Conservation (phyloP, 2,329 filamentous ascomycete genomes). For the Verticillium dahliae region DNA sequence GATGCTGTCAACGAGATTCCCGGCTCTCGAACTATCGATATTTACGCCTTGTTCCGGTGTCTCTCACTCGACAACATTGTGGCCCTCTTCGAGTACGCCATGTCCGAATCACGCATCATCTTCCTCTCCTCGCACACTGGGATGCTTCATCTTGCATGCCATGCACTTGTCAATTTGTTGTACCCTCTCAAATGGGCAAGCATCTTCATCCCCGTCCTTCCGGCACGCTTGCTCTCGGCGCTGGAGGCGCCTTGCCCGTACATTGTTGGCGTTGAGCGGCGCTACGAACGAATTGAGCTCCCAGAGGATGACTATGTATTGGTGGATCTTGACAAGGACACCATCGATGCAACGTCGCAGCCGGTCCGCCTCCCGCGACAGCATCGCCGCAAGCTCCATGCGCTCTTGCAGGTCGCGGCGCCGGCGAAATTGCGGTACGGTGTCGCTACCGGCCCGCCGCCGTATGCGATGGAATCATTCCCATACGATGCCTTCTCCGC, state of each 20-base stretch:
- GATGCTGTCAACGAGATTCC: slow-evolving; percentile 91
- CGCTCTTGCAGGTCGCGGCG: slow-evolving; percentile 81
- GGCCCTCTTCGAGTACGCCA: slow-evolving; percentile 84
- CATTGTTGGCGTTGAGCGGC: slow-evolving; percentile 89
- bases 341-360: slow-evolving; percentile 74
- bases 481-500: slow-evolving; percentile 86
- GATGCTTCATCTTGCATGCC: slow-evolving; percentile 90
- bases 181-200: slow-evolving; percentile 92
- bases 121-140: slow-evolving; percentile 91
- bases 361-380: slow-evolving; percentile 80
- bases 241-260: slow-evolving; percentile 95
- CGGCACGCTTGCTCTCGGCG: slow-evolving; percentile 79
- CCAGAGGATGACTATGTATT: slow-evolving; percentile 95
- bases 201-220: slow-evolving; percentile 88
- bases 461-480: slow-evolving; percentile 88
- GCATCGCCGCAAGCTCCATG: slow-evolving; percentile 81
- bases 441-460: slow-evolving; percentile 79
- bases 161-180: slow-evolving; percentile 76
- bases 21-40: slow-evolving; percentile 81
- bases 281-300: slow-evolving; percentile 79
- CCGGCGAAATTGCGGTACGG: slow-evolving; percentile 84
- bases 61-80: slow-evolving; percentile 90
- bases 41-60: slow-evolving; percentile 87
- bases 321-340: slow-evolving; percentile 87
- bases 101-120: slow-evolving; percentile 92